Evolutionary conservation across 441 rosid genomes (phyloP).

Genomic region (Lepidium campestre): DNA sequence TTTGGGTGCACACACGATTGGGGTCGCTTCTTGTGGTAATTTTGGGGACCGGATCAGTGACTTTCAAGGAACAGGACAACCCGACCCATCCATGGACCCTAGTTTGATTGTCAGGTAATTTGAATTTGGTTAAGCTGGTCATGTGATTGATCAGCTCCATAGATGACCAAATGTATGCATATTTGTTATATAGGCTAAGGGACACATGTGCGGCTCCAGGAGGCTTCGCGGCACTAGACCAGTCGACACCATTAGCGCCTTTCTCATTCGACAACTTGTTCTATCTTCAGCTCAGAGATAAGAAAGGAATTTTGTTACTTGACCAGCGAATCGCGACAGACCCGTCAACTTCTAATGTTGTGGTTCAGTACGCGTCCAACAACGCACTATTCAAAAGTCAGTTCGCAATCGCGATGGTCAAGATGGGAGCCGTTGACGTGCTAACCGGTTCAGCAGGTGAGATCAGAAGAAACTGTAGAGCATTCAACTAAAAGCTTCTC

Average conservation of each 20-base stretch:
- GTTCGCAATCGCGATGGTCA: conserved; percentile 29
- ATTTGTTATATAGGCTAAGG: conserved; percentile 8
- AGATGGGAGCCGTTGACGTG: conserved; percentile 30
- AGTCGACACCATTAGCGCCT: conserved; percentile 29
- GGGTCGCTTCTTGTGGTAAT: conserved; percentile 45
- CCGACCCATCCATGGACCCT: conserved; percentile 53
- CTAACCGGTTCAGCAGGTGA: conserved; percentile 27
- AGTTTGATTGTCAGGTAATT: conserved; percentile 33
- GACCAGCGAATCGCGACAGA: conserved; percentile 51
- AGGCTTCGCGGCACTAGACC: conserved; percentile 49
- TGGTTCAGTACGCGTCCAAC: conserved; percentile 35
- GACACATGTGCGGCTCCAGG: conserved; percentile 30
- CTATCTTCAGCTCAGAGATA: conserved; percentile 36
- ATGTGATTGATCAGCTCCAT: too few relatives aligned
- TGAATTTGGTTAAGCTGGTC: background rate
- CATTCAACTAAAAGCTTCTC: conserved; percentile 18
- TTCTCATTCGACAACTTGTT: conserved; percentile 44
- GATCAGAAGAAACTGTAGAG: conserved; percentile 27
- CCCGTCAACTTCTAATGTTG: conserved; percentile 33
- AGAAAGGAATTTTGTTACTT: conserved; percentile 47
- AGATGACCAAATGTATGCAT: too few relatives aligned
- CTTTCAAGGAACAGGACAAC: conserved; percentile 38
- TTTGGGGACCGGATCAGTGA: conserved; percentile 36
- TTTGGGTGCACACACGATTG: conserved; percentile 68
- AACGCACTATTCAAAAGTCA: conserved; percentile 28